A percentile compares a stretch with the other conserved stretches of the same genome.
phyloP scores from a whole-genome alignment of 1,284 basidiomycete species.

The Puccinia brachypodii region DNA sequence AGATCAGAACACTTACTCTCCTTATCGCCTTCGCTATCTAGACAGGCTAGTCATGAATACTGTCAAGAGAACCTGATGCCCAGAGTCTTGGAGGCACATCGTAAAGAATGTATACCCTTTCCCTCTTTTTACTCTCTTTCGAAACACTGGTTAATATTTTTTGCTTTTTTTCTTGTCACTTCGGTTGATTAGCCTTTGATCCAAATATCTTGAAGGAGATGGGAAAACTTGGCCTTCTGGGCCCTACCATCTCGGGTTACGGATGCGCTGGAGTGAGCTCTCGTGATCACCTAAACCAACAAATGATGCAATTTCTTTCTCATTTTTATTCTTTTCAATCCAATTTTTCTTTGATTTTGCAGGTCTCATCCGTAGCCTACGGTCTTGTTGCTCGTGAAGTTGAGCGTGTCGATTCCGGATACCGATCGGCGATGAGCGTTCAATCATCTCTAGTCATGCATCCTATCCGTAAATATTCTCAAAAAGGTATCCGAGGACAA shows the following conservation, averaged over 20 bases:
- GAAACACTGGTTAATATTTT: neutral
- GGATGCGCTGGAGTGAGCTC: slow-evolving; percentile 85
- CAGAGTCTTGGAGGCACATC: slow-evolving; percentile 79
- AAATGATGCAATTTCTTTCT: neutral
- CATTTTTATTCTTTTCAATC: neutral
- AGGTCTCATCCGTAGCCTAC: slow-evolving; percentile 65
- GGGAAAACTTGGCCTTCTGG: slow-evolving; percentile 86
- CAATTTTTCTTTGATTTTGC: neutral
- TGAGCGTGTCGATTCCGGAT: slow-evolving; percentile 92
- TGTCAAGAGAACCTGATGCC: slow-evolving; percentile 83
- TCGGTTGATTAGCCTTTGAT: slow-evolving; percentile 67
- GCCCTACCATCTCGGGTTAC: slow-evolving; percentile 88
- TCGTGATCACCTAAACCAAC: neutral
- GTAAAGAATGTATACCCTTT: slow-evolving; percentile 70
- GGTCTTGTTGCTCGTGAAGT: slow-evolving; percentile 91
- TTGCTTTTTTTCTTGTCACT: slow-evolving; percentile 28
- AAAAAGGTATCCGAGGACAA: neutral
- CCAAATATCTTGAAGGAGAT: slow-evolving; percentile 77
- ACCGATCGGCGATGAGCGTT: slow-evolving; percentile 91
- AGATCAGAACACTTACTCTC: neutral
- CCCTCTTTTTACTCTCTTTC: neutral
- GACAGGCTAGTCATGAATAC: slow-evolving; percentile 79
- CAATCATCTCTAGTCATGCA: slow-evolving; percentile 98
- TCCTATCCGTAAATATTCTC: slow-evolving; percentile 65
- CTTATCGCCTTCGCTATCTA: slow-evolving; percentile 54